These are phyloP conservation scores for Psidium friedrichsthalianum DNA, from an alignment of 345 rosid genomes.

Conservation along the genomic window DNA sequence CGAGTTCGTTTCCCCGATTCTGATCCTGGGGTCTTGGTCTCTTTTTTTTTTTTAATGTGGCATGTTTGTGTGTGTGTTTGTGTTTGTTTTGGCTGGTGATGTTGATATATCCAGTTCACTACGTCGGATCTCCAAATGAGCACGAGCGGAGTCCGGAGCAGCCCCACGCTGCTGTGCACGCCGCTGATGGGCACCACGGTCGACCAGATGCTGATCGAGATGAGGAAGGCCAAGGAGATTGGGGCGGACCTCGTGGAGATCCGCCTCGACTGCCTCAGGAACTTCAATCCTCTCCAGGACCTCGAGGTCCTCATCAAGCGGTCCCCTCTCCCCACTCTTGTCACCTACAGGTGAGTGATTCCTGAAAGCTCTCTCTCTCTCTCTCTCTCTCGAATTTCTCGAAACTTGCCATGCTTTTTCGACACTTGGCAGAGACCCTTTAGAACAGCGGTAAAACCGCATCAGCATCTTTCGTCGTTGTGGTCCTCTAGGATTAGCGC, in stretches of 20 bases:
- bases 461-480: neutral
- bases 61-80: fast-evolving
- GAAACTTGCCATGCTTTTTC: neutral
- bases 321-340: constrained; percentile 38
- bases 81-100: neutral
- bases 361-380: neutral
- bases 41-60: too few relatives aligned
- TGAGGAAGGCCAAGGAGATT: constrained; percentile 27
- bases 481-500: neutral
- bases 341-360: constrained; percentile 24
- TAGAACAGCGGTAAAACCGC: neutral
- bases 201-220: constrained; percentile 29
- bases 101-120: constrained; percentile 3
- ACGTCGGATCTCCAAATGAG: constrained; percentile 13
- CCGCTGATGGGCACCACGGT: constrained; percentile 32
- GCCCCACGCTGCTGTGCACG: constrained; percentile 35
- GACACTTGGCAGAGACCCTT: neutral
- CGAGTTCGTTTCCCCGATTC: neutral
- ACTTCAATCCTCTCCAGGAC: constrained; percentile 19
- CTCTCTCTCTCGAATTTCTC: neutral
- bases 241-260: constrained; percentile 27
- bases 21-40: neutral
- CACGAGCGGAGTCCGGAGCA: constrained; percentile 7
- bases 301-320: constrained; percentile 22
- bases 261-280: constrained; percentile 29